Evolutionary conservation across 1,139 yeast genomes (phyloP).

Genomic region (Zygosaccharomyces pseudobailii): DNA sequence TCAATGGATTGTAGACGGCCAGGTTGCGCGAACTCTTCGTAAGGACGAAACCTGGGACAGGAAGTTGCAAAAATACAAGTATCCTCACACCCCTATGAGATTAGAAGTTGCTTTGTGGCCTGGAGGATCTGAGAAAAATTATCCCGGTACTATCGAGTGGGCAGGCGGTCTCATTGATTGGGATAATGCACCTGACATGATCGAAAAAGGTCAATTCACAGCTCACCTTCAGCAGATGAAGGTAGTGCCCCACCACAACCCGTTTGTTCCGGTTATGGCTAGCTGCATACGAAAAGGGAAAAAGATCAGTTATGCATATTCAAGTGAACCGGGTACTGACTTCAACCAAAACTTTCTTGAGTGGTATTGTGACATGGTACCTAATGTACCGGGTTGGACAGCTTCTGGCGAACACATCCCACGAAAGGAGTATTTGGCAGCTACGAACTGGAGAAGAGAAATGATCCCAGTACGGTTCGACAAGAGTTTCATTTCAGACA

Average conservation of each 20-base stretch:
- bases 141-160: constrained; percentile 82
- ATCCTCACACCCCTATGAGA: constrained; percentile 90
- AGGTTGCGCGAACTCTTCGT: constrained; percentile 57
- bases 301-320: constrained; percentile 8
- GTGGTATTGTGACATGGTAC: constrained; percentile 16
- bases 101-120: constrained; percentile 91
- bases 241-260: constrained; percentile 25
- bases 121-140: constrained; percentile 65
- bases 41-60: constrained; percentile 57
- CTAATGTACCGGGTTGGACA: constrained; percentile 10
- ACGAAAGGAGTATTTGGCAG: neutral
- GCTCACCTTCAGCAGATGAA: constrained; percentile 20
- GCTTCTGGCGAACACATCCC: constrained; percentile 9
- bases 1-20: constrained; percentile 72
- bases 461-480: constrained; percentile 3
- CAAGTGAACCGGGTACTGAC: constrained; percentile 3
- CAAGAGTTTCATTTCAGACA: constrained; percentile 8
- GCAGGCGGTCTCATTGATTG: constrained; percentile 89
- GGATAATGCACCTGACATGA: constrained; percentile 39
- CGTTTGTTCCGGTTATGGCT: constrained; percentile 12
- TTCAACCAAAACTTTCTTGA: constrained; percentile 11
- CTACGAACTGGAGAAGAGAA: neutral
- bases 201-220: constrained; percentile 28
- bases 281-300: constrained; percentile 7
- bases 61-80: constrained; percentile 37